A percentile compares a stretch with the other conserved stretches of the same genome.
These are phyloP conservation scores for Phylloporus rhodoxanthus DNA, from an alignment of 768 basidiomycete genomes.

Conservation along the genomic window DNA sequence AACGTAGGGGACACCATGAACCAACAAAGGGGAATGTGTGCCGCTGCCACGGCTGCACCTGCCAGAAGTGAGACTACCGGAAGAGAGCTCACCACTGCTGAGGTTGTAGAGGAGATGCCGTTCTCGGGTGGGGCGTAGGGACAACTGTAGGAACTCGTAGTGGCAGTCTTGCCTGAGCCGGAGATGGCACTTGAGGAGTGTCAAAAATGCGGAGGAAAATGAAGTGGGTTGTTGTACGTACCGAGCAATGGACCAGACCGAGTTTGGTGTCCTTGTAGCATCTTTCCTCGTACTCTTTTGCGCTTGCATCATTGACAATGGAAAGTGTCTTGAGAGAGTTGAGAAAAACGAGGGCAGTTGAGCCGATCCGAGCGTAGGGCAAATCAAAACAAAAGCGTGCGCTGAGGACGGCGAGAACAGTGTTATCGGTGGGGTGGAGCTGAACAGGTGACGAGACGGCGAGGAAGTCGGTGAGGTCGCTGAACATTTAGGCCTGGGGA, in stretches of 20 bases:
- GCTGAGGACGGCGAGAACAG: constrained; percentile 48
- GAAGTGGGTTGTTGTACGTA: constrained; percentile 20
- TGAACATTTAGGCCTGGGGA: too few relatives aligned
- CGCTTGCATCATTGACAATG: constrained; percentile 51
- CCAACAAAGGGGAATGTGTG: too few relatives aligned
- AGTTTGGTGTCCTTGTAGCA: constrained; percentile 50
- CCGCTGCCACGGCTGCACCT: too few relatives aligned
- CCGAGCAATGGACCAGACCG: constrained; percentile 47
- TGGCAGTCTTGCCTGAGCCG: constrained; percentile 56
- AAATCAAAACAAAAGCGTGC: constrained; percentile 54
- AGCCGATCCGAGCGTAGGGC: constrained; percentile 47
- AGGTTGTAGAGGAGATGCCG: too few relatives aligned
- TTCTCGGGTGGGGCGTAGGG: too few relatives aligned
- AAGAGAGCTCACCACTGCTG: too few relatives aligned
- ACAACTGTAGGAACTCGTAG: too few relatives aligned
- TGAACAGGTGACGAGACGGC: constrained; percentile 31
- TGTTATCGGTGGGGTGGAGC: constrained; percentile 51
- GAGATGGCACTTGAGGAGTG: constrained; percentile 49
- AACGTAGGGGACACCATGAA: too few relatives aligned
- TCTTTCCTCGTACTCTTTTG: constrained; percentile 51
- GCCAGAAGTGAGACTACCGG: too few relatives aligned
- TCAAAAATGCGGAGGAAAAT: constrained; percentile 12
- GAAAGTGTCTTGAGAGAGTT: constrained; percentile 58
- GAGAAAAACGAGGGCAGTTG: constrained; percentile 48
- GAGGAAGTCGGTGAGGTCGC: constrained; percentile 46